Evolutionary conservation across 306 rosid species (phyloP).

Genomic region (Acmispon strigosus): DNA sequence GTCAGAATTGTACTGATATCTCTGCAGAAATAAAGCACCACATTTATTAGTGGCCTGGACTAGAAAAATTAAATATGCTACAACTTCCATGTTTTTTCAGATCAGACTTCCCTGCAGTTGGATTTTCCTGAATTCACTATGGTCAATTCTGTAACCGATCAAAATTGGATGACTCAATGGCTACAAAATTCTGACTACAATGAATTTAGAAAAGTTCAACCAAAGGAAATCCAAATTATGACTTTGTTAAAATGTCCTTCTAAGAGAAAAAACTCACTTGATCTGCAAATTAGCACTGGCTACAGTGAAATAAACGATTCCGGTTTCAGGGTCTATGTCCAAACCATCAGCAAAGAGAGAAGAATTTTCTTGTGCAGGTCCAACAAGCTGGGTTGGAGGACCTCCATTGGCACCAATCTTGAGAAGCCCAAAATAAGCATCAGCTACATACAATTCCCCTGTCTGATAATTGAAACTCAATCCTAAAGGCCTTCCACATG

Average conservation of each 20-base stretch:
- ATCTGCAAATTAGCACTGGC: constrained; percentile 25
- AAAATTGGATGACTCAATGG: too few relatives aligned
- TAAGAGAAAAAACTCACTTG: constrained; percentile 12
- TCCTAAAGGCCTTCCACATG: constrained; percentile 57
- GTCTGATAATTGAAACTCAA: constrained; percentile 29
- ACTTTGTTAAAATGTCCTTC: too few relatives aligned
- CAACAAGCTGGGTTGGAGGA: constrained; percentile 16
- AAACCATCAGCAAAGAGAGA: constrained; percentile 21
- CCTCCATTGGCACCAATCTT: constrained; percentile 24
- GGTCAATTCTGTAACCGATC: too few relatives aligned
- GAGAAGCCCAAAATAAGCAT: constrained; percentile 39
- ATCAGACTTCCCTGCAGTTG: too few relatives aligned
- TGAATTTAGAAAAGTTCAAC: too few relatives aligned
- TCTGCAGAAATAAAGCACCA: constrained; percentile 2
- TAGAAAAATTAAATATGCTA: not conserved
- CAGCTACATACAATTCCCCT: constrained; percentile 27
- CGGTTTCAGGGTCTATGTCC: constrained; percentile 32
- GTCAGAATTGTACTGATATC: not conserved
- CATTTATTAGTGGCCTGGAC: not conserved
- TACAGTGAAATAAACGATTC: constrained; percentile 39
- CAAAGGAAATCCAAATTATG: too few relatives aligned
- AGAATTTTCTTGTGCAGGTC: not conserved
- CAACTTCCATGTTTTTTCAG: not conserved
- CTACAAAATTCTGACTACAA: too few relatives aligned
- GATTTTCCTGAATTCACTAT: too few relatives aligned